A percentile compares a stretch with the other conserved stretches of the same genome.
phyloP scores from a whole-genome alignment of 2,329 filamentous ascomycete genomes.

The Penicillium nordicum region DNA sequence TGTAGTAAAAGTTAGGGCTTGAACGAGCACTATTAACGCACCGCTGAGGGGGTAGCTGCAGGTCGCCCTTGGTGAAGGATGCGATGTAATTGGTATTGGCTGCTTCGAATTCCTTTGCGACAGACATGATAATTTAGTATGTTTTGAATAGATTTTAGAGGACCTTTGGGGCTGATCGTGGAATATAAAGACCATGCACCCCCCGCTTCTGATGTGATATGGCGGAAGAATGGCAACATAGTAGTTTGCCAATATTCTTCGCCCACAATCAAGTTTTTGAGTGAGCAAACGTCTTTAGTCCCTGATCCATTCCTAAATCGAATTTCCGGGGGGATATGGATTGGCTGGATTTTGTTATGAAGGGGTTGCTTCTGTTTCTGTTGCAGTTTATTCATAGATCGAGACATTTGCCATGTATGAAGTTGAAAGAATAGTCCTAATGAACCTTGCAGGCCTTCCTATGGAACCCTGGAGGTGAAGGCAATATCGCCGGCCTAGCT shows the following conservation, averaged over 20 bases:
- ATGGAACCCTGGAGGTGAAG: not conserved
- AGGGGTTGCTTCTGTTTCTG: not conserved
- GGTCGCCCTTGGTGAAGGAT: constrained; percentile 62
- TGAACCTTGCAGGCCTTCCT: not conserved
- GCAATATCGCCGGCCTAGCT: not conserved
- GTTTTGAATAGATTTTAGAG: not conserved
- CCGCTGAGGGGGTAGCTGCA: constrained; percentile 64
- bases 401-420: not conserved
- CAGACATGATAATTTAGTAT: constrained; percentile 21
- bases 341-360: not conserved
- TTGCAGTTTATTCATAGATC: not conserved
- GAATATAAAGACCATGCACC: constrained; percentile 10
- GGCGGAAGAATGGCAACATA: not conserved
- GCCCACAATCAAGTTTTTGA: not conserved
- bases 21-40: constrained; percentile 34
- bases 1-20: not conserved
- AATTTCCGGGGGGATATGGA: not conserved
- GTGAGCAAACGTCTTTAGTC: not conserved
- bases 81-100: constrained; percentile 58
- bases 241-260: not conserved
- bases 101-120: constrained; percentile 50
- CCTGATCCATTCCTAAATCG: not conserved
- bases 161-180: constrained; percentile 1
- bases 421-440: not conserved
- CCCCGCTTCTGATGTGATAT: constrained; percentile 16